Evolutionary conservation across 495 filamentous ascomycete genomes (phyloP).

Genomic region (Xylaria palmicola): DNA sequence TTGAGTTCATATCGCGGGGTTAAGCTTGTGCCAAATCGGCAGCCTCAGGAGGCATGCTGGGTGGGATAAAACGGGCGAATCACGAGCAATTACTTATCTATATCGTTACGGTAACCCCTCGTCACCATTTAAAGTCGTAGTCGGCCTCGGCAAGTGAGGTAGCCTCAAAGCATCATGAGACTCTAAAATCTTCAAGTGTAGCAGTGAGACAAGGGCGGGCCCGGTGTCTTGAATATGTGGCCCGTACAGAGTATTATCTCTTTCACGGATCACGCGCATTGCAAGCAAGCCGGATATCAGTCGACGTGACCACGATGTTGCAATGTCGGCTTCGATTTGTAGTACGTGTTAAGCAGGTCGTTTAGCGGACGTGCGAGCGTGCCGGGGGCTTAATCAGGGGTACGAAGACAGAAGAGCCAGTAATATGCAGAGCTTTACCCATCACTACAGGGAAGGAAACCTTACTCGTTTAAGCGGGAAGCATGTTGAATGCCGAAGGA

Average conservation of each 20-base stretch:
- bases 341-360: not conserved
- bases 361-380: not conserved
- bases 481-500: not conserved
- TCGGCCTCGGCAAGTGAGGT: too few relatives aligned
- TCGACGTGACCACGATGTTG: constrained; percentile 4
- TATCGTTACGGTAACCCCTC: too few relatives aligned
- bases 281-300: not conserved
- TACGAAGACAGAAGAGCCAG: not conserved
- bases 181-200: not conserved
- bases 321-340: not conserved
- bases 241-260: not conserved
- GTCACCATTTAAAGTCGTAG: too few relatives aligned
- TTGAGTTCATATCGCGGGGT: too few relatives aligned
- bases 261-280: not conserved
- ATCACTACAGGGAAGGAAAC: not conserved
- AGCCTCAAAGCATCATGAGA: not conserved
- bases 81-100: too few relatives aligned
- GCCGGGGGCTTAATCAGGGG: not conserved
- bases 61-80: too few relatives aligned
- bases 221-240: not conserved
- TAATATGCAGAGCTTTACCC: constrained; percentile 1
- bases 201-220: not conserved
- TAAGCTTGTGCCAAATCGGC: too few relatives aligned
- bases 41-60: too few relatives aligned
- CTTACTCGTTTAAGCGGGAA: not conserved